Conservation (phyloP, 495 filamentous ascomycete genomes). For the Ramalina peruviana region DNA sequence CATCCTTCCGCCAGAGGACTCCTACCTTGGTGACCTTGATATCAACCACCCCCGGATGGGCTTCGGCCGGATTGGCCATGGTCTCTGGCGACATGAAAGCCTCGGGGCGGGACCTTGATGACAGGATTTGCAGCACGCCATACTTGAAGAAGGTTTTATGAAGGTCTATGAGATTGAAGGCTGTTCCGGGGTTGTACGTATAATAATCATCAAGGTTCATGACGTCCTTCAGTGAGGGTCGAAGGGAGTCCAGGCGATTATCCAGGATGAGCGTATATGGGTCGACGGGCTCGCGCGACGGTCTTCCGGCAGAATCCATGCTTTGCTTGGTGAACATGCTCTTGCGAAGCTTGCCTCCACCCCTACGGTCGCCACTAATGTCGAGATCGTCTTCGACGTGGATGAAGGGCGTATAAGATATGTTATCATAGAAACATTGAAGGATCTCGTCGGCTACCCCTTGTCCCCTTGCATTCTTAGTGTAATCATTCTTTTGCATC, state of each 20-base stretch:
- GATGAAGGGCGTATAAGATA: conserved; percentile 94
- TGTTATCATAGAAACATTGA: conserved; percentile 96
- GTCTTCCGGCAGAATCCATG: conserved; percentile 49
- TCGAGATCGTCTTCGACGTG: conserved; percentile 86
- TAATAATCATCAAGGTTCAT: conserved; percentile 90
- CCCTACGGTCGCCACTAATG: conserved; percentile 58
- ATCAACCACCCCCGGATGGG: conserved; percentile 86
- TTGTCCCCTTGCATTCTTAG: conserved; percentile 84
- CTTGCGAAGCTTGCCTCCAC: conserved; percentile 57
- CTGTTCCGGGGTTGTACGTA: conserved; percentile 57
- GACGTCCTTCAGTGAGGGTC: conserved; percentile 78
- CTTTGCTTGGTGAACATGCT: conserved; percentile 51
- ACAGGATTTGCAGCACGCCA: conserved; percentile 86
- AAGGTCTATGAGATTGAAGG: conserved; percentile 60
- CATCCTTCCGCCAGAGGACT: conserved; percentile 86
- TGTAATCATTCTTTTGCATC: conserved; percentile 92
- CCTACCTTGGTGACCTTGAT: conserved; percentile 97
- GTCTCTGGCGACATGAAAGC: conserved; percentile 84
- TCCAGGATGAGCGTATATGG: conserved; percentile 92
- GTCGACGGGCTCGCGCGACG: conserved; percentile 74
- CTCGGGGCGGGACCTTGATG: conserved; percentile 78
- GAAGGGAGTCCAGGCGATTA: conserved; percentile 62
- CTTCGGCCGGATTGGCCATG: conserved; percentile 69
- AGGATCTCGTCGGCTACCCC: conserved; percentile 85
- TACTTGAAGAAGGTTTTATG: conserved; percentile 83